Evolutionary conservation across 2,329 filamentous ascomycete species (phyloP).

Genomic region (Trichoderma endophyticum): DNA sequence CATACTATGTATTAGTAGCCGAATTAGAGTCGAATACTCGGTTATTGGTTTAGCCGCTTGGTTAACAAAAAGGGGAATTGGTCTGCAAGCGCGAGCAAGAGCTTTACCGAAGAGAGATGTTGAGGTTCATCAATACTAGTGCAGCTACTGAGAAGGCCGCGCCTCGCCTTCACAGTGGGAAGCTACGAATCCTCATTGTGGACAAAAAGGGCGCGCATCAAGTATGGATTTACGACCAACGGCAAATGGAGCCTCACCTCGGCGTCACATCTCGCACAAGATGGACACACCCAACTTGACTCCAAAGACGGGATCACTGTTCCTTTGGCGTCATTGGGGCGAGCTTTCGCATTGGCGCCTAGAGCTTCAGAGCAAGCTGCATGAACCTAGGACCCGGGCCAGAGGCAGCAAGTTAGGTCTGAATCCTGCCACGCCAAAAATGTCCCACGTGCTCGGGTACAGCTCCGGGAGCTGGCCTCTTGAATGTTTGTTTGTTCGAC

Average conservation of each 20-base stretch:
- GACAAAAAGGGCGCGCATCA: neutral
- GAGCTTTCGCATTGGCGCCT: neutral
- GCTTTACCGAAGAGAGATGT: neutral
- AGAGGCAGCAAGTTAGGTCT: neutral
- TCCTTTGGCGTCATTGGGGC: neutral
- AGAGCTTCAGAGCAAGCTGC: conserved; percentile 5
- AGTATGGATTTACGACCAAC: neutral
- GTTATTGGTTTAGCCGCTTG: conserved; percentile 7
- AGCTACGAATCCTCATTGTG: neutral
- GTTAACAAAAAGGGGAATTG: neutral
- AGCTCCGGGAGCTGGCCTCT: neutral
- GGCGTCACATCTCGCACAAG: neutral
- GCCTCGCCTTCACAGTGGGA: neutral
- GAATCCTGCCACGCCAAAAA: neutral
- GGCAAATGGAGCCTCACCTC: neutral
- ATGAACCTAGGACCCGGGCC: conserved; percentile 1
- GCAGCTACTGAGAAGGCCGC: neutral
- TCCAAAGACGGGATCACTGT: conserved; percentile 1
- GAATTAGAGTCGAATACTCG: neutral
- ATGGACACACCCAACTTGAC: neutral
- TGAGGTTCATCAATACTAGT: neutral
- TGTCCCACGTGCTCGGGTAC: conserved; percentile 11
- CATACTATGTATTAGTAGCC: too few species aligned
- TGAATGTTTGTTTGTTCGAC: neutral
- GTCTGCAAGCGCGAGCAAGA: neutral